Percentiles rank a stretch among this genome's conserved stretches.
Conservation (phyloP, 371 early-diverging fungal genomes). For the Syncephalastrum sp. region DNA sequence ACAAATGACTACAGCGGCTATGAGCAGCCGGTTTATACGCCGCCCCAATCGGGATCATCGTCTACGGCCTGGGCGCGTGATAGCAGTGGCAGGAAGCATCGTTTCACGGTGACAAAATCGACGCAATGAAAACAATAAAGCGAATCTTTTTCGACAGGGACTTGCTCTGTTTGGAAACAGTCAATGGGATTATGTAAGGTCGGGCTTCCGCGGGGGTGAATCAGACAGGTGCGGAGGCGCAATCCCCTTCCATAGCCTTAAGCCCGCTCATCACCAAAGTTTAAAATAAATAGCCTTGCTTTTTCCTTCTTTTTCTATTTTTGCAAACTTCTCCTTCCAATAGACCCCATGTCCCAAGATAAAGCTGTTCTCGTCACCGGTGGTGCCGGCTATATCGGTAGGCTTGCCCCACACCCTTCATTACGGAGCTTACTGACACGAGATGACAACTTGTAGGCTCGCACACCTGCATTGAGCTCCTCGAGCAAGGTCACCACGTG, state of each 20-base stretch:
- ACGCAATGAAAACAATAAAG: slow-evolving; percentile 1
- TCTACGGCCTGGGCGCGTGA: too few species aligned
- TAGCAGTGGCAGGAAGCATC: too few species aligned
- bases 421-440: neutral
- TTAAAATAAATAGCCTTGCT: slow-evolving; percentile 4
- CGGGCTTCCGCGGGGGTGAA: neutral
- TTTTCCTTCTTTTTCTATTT: slow-evolving; percentile 2
- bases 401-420: neutral
- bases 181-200: slow-evolving; percentile 1
- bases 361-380: slow-evolving; percentile 48
- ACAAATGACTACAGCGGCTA: too few species aligned
- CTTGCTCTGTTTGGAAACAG: slow-evolving; percentile 1
- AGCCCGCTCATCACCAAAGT: slow-evolving; percentile 1
- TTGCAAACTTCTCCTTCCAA: neutral
- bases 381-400: slow-evolving; percentile 60
- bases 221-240: neutral
- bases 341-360: slow-evolving; percentile 7
- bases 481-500: slow-evolving; percentile 65
- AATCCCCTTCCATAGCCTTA: neutral
- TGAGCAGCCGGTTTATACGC: too few species aligned
- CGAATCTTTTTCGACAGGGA: slow-evolving; percentile 1
- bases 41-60: too few species aligned
- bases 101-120: neutral
- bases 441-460: slow-evolving; percentile 61
- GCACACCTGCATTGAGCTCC: slow-evolving; percentile 86